Conservation (phyloP, 2,329 filamentous ascomycete species). For the Berkeleyomyces basicola region DNA sequence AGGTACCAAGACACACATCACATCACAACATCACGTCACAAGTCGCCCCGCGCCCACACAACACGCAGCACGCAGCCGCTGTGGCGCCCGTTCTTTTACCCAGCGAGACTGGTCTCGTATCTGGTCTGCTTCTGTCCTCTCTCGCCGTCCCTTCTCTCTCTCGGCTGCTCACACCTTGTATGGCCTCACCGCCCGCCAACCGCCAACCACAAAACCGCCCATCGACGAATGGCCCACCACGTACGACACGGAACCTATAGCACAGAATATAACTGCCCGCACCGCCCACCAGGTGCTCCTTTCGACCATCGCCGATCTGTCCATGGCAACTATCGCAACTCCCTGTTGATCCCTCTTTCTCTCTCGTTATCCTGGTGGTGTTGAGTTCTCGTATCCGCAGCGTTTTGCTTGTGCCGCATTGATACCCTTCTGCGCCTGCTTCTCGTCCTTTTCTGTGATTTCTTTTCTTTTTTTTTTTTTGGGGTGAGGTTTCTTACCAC, state of each 20-base stretch:
- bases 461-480: neutral
- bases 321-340: neutral
- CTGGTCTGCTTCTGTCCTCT: neutral
- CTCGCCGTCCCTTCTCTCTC: neutral
- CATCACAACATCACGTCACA: neutral
- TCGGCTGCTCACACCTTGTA: neutral
- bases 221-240: neutral
- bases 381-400: neutral
- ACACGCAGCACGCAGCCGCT: neutral
- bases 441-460: constrained; percentile 1
- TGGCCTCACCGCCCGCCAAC: neutral
- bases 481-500: neutral
- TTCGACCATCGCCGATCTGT: neutral
- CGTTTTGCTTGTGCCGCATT: neutral
- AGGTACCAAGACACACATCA: neutral
- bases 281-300: neutral
- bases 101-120: neutral
- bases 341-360: neutral
- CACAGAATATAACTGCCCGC: neutral
- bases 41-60: neutral
- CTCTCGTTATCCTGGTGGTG: neutral
- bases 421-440: neutral
- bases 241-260: neutral
- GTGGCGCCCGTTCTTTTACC: neutral
- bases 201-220: neutral